Percentiles rank a stretch among this genome's conserved stretches.
phyloP scores from a whole-genome alignment of 2,329 filamentous ascomycete species.

The Botrytis fragariae region DNA sequence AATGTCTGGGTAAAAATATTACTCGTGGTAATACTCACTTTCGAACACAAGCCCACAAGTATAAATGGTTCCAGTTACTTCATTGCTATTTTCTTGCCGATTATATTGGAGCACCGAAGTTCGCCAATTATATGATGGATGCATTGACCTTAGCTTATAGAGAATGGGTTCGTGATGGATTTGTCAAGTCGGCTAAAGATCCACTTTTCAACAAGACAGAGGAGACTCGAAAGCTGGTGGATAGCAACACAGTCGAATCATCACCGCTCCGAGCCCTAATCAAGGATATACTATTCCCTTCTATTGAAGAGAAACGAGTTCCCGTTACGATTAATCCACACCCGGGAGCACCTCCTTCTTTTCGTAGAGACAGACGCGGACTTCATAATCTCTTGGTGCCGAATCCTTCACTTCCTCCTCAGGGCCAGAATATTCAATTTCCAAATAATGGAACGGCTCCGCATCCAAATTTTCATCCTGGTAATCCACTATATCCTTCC shows the following conservation, averaged over 20 bases:
- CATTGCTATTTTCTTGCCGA: constrained; percentile 1
- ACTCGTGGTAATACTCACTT: not conserved
- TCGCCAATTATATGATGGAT: constrained; percentile 1
- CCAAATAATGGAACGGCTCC: not conserved
- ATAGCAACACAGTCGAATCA: not conserved
- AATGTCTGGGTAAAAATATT: not conserved
- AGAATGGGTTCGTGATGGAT: not conserved
- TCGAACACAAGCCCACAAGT: not conserved
- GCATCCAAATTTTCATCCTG: not conserved
- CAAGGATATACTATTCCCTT: not conserved
- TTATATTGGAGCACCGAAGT: not conserved
- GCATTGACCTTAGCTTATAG: not conserved
- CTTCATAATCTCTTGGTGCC: not conserved
- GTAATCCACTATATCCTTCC: not conserved
- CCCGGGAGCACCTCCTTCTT: not conserved
- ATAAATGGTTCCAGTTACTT: not conserved
- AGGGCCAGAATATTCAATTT: not conserved
- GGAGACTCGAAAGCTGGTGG: not conserved
- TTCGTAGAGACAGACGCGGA: not conserved
- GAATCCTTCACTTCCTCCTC: not conserved
- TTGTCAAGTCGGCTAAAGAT: not conserved
- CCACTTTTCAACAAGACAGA: not conserved
- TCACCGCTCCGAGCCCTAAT: not conserved
- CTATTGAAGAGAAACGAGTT: not conserved
- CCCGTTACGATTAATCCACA: not conserved